Percentiles rank a stretch among this genome's conserved stretches.
These are phyloP conservation scores for Fusarium tricinctum DNA, from an alignment of 2,329 filamentous ascomycete species.

Conservation along the genomic window DNA sequence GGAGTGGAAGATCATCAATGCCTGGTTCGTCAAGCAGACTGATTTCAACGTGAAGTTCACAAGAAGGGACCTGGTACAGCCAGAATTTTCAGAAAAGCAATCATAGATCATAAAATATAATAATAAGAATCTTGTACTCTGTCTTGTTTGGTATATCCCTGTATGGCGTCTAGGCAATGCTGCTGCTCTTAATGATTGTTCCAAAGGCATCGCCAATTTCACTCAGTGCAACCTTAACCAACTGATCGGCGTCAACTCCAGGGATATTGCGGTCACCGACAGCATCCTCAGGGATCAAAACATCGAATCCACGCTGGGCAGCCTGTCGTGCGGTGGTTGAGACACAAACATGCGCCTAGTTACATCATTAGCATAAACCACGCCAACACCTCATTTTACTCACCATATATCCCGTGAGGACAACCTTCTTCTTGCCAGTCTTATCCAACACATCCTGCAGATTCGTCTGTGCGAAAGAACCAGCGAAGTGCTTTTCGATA, in stretches of 20 bases:
- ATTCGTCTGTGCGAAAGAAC: slow-evolving; percentile 72
- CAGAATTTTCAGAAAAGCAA: slow-evolving; percentile 38
- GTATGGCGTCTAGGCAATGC: slow-evolving; percentile 41
- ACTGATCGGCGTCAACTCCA: slow-evolving; percentile 67
- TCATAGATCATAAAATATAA: slow-evolving; percentile 1
- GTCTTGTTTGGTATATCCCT: too few relatives aligned
- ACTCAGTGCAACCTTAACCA: slow-evolving; percentile 65
- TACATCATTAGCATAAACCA: background rate
- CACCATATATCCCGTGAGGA: slow-evolving; percentile 72
- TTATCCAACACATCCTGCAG: slow-evolving; percentile 66
- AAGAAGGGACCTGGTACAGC: slow-evolving; percentile 60
- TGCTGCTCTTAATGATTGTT: slow-evolving; percentile 64
- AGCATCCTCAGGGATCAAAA: slow-evolving; percentile 71
- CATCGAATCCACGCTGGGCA: slow-evolving; percentile 72
- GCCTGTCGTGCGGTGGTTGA: slow-evolving; percentile 74
- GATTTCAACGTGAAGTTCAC: slow-evolving; percentile 66
- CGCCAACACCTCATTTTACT: slow-evolving; percentile 25
- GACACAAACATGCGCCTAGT: slow-evolving; percentile 74
- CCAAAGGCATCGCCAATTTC: slow-evolving; percentile 75
- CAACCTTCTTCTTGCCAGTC: slow-evolving; percentile 69
- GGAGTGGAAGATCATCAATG: slow-evolving; percentile 72
- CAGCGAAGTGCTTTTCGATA: slow-evolving; percentile 70
- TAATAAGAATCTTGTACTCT: background rate
- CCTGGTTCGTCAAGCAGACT: slow-evolving; percentile 74
- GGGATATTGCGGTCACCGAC: slow-evolving; percentile 77